A percentile compares a stretch with the other conserved stretches of the same genome.
Conservation (phyloP, 1,139 yeast species). For the Suhomyces terraborum region DNA sequence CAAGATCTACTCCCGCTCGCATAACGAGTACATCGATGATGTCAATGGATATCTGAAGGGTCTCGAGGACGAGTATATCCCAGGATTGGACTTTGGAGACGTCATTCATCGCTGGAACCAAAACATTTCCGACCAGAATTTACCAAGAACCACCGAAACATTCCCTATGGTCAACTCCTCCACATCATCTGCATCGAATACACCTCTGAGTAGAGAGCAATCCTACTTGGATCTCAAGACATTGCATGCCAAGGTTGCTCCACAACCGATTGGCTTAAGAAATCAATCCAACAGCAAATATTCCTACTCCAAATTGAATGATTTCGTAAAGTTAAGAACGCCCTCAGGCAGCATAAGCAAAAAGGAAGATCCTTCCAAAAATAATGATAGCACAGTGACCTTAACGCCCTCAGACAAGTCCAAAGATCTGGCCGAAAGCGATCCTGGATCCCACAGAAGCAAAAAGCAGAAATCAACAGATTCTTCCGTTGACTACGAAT, state of each 20-base stretch:
- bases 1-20: conserved; percentile 37
- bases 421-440: conserved; percentile 5
- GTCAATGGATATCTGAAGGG: conserved; percentile 35
- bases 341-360: conserved; percentile 15
- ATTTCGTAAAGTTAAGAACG: conserved; percentile 31
- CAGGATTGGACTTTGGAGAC: conserved; percentile 58
- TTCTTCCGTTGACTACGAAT: conserved; percentile 36
- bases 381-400: conserved; percentile 12
- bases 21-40: conserved; percentile 26
- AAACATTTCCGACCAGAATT: conserved; percentile 20
- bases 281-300: conserved; percentile 18
- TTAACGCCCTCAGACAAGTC: conserved; percentile 13
- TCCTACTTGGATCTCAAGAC: conserved; percentile 46
- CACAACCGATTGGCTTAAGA: conserved; percentile 40
- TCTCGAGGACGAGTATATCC: conserved; percentile 71
- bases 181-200: conserved; percentile 25
- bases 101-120: conserved; percentile 43
- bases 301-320: conserved; percentile 31
- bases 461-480: conserved; percentile 29
- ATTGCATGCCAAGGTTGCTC: conserved; percentile 51
- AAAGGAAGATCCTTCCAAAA: conserved; percentile 10
- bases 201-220: conserved; percentile 34
- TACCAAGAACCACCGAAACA: conserved; percentile 9
- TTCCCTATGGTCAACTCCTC: conserved; percentile 13
- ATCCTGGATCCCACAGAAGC: conserved; percentile 17